phyloP scores from a whole-genome alignment of 1,139 yeast genomes.

The Nakaseomyces delphensis region DNA sequence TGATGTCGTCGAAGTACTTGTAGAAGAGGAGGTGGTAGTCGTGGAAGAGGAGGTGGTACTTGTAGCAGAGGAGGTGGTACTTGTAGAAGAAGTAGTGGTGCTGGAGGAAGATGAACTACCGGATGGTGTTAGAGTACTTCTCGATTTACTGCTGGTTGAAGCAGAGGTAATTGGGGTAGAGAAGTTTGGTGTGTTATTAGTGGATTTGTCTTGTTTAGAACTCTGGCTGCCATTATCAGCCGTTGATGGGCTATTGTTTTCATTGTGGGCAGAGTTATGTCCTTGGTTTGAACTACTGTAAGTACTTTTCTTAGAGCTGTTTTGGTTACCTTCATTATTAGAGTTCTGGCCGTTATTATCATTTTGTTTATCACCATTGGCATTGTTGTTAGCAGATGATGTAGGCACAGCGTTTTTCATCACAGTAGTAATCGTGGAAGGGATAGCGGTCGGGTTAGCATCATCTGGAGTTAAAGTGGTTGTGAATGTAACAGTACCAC shows the following conservation, averaged over 20 bases:
- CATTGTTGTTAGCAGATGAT: too few species aligned
- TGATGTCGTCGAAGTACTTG: conserved; percentile 9
- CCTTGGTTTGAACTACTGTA: too few species aligned
- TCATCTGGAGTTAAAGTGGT: conserved; percentile 38
- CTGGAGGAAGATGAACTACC: background rate
- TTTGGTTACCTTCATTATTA: background rate
- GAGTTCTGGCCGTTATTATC: background rate
- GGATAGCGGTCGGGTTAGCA: conserved; percentile 28
- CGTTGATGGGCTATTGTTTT: background rate
- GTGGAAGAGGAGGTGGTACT: background rate
- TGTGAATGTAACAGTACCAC: conserved; percentile 55
- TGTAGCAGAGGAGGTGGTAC: background rate
- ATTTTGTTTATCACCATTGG: background rate
- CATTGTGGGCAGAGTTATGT: too few species aligned
- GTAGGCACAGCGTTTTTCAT: conserved; percentile 10
- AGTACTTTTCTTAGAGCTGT: too few species aligned
- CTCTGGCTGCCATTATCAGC: background rate
- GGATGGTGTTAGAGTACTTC: background rate
- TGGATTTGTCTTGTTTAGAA: background rate
- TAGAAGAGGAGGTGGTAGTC: conserved; percentile 8
- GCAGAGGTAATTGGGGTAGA: too few species aligned
- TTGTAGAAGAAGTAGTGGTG: background rate
- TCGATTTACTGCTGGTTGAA: background rate
- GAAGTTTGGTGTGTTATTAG: background rate
- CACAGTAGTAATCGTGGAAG: conserved; percentile 30